Percentiles rank a stretch among this genome's conserved stretches.
These are phyloP conservation scores for Hyaloscypha bicolor DNA, from an alignment of 495 filamentous ascomycete species.

Conservation along the genomic window DNA sequence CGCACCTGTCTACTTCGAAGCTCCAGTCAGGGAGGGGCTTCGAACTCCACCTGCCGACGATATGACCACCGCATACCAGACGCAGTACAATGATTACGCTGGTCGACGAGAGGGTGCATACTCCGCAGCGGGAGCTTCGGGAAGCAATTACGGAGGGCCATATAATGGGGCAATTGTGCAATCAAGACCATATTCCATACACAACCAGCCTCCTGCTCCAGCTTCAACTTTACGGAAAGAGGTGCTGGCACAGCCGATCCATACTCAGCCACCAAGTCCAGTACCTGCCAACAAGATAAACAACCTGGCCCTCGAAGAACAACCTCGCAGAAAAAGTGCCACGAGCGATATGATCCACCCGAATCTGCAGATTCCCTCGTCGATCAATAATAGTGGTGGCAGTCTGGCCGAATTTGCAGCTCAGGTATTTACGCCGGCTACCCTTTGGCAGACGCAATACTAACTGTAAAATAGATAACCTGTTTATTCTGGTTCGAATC, in stretches of 20 bases:
- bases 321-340: conserved; percentile 35
- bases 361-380: conserved; percentile 68
- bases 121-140: conserved; percentile 33
- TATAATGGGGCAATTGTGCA: conserved; percentile 18
- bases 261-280: conserved; percentile 33
- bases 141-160: conserved; percentile 20
- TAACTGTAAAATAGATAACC: conserved; percentile 65
- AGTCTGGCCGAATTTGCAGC: conserved; percentile 82
- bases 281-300: conserved; percentile 19
- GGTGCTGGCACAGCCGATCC: conserved; percentile 35
- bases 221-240: conserved; percentile 21
- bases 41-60: conserved; percentile 52
- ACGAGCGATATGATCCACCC: conserved; percentile 54
- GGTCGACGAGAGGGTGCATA: conserved; percentile 39
- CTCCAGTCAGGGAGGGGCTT: conserved; percentile 40
- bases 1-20: conserved; percentile 24
- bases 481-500: conserved; percentile 99
- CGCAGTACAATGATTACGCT: conserved; percentile 40
- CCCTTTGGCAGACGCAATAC: background rate
- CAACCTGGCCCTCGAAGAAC: conserved; percentile 31
- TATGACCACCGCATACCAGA: conserved; percentile 49
- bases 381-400: conserved; percentile 73
- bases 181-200: conserved; percentile 26
- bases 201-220: conserved; percentile 21
- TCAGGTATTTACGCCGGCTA: conserved; percentile 51